Conservation (phyloP, 1,284 basidiomycete species). For the Fomitopsis betulina region DNA sequence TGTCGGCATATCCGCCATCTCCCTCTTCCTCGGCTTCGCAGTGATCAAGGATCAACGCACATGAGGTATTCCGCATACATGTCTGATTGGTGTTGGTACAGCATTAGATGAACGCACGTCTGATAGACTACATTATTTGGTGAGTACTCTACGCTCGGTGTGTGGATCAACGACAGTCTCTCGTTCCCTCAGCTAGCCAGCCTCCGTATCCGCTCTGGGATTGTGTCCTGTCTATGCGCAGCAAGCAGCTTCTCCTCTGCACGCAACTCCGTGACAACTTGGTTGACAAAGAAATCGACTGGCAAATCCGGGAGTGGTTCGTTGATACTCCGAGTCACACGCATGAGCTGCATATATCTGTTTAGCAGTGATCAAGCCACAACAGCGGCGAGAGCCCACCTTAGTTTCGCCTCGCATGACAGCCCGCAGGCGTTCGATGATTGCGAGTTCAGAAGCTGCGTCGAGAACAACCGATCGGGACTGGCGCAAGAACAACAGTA, state of each 20-base stretch:
- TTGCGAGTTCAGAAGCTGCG: slow-evolving; percentile 41
- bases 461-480: slow-evolving; percentile 50
- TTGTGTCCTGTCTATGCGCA: slow-evolving; percentile 33
- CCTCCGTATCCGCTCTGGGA: slow-evolving; percentile 20
- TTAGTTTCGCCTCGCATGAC: slow-evolving; percentile 48
- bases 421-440: slow-evolving; percentile 43
- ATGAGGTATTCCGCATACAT: neutral
- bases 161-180: neutral
- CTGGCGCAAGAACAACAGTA: slow-evolving; percentile 59
- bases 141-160: neutral
- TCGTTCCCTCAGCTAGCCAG: slow-evolving; percentile 13
- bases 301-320: slow-evolving; percentile 44
- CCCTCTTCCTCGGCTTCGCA: slow-evolving; percentile 74
- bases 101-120: neutral
- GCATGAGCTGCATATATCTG: slow-evolving; percentile 36
- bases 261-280: slow-evolving; percentile 52
- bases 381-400: slow-evolving; percentile 28
- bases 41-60: slow-evolving; percentile 27
- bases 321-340: slow-evolving; percentile 44
- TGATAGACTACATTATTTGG: neutral
- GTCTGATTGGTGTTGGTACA: neutral
- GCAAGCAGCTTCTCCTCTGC: slow-evolving; percentile 60
- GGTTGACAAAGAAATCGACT: slow-evolving; percentile 41
- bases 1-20: slow-evolving; percentile 73
- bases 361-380: neutral